Percentiles rank a stretch among this genome's conserved stretches.
Conservation (phyloP, 2,329 filamentous ascomycete species). For the Parasarocladium wereldwijsianum region DNA sequence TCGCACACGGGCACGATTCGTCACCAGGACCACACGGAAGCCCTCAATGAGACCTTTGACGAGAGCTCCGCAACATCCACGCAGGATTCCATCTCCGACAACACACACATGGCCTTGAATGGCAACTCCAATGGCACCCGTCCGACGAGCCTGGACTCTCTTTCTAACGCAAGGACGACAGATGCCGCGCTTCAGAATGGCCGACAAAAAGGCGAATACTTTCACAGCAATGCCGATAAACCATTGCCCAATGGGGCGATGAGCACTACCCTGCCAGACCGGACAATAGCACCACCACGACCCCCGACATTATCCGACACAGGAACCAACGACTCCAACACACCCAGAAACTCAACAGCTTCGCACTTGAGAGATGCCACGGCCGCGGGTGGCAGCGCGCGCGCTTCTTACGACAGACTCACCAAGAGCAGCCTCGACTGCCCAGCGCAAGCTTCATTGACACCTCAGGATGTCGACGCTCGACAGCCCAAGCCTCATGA, state of each 20-base stretch:
- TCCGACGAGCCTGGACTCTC: slow-evolving; percentile 41
- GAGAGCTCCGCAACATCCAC: slow-evolving; percentile 38
- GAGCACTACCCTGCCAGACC: slow-evolving; percentile 14
- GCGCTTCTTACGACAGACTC: slow-evolving; percentile 2
- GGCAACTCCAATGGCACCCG: slow-evolving; percentile 27
- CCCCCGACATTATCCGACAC: slow-evolving; percentile 1
- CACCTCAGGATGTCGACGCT: neutral
- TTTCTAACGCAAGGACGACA: slow-evolving; percentile 42
- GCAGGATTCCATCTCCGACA: slow-evolving; percentile 35
- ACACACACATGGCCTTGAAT: slow-evolving; percentile 15
- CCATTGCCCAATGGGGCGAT: slow-evolving; percentile 12
- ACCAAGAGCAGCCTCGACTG: slow-evolving; percentile 5
- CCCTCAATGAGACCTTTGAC: slow-evolving; percentile 37
- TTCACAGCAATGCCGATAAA: slow-evolving; percentile 13
- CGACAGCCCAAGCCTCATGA: slow-evolving; percentile 1
- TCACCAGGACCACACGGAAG: slow-evolving; percentile 25
- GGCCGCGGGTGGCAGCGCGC: neutral
- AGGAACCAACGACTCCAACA: slow-evolving; percentile 4
- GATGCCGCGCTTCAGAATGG: slow-evolving; percentile 10
- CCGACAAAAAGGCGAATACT: slow-evolving; percentile 11
- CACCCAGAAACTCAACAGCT: slow-evolving; percentile 2
- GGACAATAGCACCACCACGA: slow-evolving; percentile 9
- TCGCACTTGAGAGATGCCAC: slow-evolving; percentile 1
- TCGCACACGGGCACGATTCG: slow-evolving; percentile 21
- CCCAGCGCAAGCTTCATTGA: slow-evolving; percentile 1